phyloP scores from a whole-genome alignment of 768 basidiomycete species.

The Leccinum ochraceum region DNA sequence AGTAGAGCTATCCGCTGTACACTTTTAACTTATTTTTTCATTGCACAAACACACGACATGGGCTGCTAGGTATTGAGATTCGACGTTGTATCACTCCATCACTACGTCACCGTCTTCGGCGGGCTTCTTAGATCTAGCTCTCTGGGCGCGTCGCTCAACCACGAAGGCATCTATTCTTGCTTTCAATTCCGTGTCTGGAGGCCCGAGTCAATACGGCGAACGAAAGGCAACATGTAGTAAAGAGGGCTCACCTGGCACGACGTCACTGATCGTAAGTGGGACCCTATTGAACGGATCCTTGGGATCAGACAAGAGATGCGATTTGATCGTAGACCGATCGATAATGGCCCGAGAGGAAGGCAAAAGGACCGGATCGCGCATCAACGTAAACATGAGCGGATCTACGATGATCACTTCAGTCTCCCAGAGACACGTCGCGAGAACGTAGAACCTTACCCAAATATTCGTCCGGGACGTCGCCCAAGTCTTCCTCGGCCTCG shows the following conservation, averaged over 20 bases:
- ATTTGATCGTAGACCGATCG: conserved; percentile 92
- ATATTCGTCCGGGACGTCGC: conserved; percentile 95
- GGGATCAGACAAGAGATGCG: conserved; percentile 86
- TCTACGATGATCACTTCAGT: conserved; percentile 45
- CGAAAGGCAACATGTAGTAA: background rate
- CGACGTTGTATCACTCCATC: conserved; percentile 19
- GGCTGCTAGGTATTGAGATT: conserved; percentile 9
- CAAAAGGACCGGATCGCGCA: conserved; percentile 92
- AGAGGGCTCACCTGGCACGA: conserved; percentile 65
- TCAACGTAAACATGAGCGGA: conserved; percentile 87
- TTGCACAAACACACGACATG: conserved; percentile 2
- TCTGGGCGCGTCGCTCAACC: conserved; percentile 52
- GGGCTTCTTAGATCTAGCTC: conserved; percentile 17
- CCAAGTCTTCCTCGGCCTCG: conserved; percentile 88
- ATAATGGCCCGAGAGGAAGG: conserved; percentile 79
- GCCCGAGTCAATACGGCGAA: conserved; percentile 10
- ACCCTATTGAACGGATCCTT: conserved; percentile 96
- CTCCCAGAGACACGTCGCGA: background rate
- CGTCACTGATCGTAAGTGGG: conserved; percentile 78
- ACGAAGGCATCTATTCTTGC: conserved; percentile 73
- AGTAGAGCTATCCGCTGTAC: conserved; percentile 20
- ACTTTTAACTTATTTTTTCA: conserved; percentile 4
- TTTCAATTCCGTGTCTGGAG: conserved; percentile 67
- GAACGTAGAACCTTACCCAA: conserved; percentile 59
- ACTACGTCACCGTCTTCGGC: conserved; percentile 33